Evolutionary conservation across 768 basidiomycete species (phyloP).

Genomic region (Amanita polypyramis): DNA sequence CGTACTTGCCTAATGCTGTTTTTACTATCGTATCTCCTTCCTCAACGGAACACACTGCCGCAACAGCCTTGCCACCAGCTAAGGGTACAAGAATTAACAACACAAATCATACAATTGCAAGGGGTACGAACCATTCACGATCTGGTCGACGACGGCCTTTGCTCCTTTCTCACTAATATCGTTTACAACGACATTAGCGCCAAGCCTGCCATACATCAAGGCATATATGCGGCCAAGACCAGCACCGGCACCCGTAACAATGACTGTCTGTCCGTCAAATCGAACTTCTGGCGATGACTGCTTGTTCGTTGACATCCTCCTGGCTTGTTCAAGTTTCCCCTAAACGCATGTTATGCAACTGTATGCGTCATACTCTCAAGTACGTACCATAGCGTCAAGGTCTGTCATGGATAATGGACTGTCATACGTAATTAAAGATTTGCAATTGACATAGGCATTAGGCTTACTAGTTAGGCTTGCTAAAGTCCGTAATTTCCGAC

Average conservation of each 20-base stretch:
- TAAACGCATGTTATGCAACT: constrained; percentile 11
- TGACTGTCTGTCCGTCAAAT: constrained; percentile 84
- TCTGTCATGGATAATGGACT: constrained; percentile 64
- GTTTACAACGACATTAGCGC: constrained; percentile 96
- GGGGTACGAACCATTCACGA: constrained; percentile 51
- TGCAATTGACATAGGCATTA: background rate
- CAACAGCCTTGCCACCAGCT: constrained; percentile 85
- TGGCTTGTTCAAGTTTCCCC: constrained; percentile 56
- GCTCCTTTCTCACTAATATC: constrained; percentile 87
- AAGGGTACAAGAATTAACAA: background rate
- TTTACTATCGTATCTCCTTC: constrained; percentile 89
- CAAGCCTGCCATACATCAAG: constrained; percentile 81
- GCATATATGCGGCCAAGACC: constrained; percentile 92
- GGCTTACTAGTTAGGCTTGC: constrained; percentile 57
- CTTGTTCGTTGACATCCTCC: constrained; percentile 50
- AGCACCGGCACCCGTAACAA: constrained; percentile 91
- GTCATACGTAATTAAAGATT: constrained; percentile 6
- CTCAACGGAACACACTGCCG: constrained; percentile 81
- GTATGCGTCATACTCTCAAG: background rate
- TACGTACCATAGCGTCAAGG: constrained; percentile 41
- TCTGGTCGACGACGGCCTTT: constrained; percentile 76
- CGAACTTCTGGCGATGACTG: constrained; percentile 63
- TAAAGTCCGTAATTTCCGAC: constrained; percentile 74
- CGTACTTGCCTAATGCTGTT: constrained; percentile 77
- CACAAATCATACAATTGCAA: background rate